Conservation (phyloP, 2,329 filamentous ascomycete genomes). For the Dendrostoma leiphaemia region DNA sequence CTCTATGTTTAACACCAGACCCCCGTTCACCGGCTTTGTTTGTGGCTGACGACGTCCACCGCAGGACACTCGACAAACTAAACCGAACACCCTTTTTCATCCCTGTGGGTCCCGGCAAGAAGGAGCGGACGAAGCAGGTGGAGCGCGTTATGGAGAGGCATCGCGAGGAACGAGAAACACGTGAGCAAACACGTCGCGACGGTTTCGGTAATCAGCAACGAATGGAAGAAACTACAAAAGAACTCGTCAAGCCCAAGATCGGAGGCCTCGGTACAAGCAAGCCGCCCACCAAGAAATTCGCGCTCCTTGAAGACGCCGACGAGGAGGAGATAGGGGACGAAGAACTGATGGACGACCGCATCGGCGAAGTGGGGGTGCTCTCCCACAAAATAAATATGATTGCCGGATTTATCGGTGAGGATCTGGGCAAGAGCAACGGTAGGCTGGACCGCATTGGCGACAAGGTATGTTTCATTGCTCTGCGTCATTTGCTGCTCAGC, state of each 20-base stretch:
- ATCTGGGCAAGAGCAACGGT: slow-evolving; percentile 75
- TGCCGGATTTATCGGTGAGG: slow-evolving; percentile 73
- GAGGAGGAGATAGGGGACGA: slow-evolving; percentile 35
- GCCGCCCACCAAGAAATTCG: slow-evolving; percentile 65
- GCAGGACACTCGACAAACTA: slow-evolving; percentile 76
- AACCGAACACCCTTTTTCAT: slow-evolving; percentile 91
- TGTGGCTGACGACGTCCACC: not conserved
- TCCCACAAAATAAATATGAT: slow-evolving; percentile 69
- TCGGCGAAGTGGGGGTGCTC: slow-evolving; percentile 56
- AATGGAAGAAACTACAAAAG: slow-evolving; percentile 44
- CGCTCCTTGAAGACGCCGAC: slow-evolving; percentile 69
- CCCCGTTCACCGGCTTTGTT: not conserved
- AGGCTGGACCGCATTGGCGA: slow-evolving; percentile 67
- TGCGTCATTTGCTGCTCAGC: too few species aligned
- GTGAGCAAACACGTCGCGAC: slow-evolving; percentile 60
- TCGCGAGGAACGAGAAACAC: slow-evolving; percentile 61
- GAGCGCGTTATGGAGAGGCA: slow-evolving; percentile 68
- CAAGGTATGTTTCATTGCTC: slow-evolving; percentile 57
- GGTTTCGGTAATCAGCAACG: slow-evolving; percentile 51
- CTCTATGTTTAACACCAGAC: too few species aligned
- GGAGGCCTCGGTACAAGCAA: slow-evolving; percentile 22
- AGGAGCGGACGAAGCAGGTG: slow-evolving; percentile 63
- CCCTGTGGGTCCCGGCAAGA: slow-evolving; percentile 68
- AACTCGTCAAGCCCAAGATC: slow-evolving; percentile 18
- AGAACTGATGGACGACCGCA: slow-evolving; percentile 61